phyloP scores from a whole-genome alignment of 495 filamentous ascomycete species.

The Aspergillus wentii region DNA sequence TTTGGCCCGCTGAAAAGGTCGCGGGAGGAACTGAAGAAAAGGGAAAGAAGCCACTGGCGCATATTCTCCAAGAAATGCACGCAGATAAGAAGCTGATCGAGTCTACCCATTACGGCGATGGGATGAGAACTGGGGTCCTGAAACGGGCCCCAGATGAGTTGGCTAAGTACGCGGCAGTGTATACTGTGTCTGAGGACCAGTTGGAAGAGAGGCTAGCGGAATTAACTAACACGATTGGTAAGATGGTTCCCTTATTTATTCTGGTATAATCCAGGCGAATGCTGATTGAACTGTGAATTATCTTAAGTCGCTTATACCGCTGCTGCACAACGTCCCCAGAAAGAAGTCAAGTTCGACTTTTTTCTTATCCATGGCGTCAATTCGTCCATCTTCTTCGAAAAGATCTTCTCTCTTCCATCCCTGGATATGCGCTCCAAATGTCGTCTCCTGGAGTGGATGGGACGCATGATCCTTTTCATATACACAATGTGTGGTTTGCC shows the following conservation, averaged over 20 bases:
- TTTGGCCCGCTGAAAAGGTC: constrained; percentile 50
- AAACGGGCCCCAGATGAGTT: constrained; percentile 57
- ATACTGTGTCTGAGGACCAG: constrained; percentile 52
- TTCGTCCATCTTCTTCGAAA: constrained; percentile 56
- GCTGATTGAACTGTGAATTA: too few relatives aligned
- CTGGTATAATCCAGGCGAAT: too few relatives aligned
- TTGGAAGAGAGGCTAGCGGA: constrained; percentile 66
- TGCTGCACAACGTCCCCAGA: constrained; percentile 56
- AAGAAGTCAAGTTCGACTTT: constrained; percentile 73
- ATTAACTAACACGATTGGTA: constrained; percentile 64
- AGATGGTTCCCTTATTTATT: too few relatives aligned
- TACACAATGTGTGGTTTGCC: constrained; percentile 59
- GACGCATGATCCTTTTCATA: constrained; percentile 60
- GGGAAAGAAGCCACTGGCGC: constrained; percentile 44
- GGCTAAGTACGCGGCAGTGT: constrained; percentile 54
- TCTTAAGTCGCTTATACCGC: constrained; percentile 53
- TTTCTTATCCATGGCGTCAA: constrained; percentile 71
- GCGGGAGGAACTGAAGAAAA: constrained; percentile 26
- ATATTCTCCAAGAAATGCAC: constrained; percentile 55
- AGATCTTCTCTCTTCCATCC: constrained; percentile 37
- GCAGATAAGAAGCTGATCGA: constrained; percentile 48
- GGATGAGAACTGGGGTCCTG: constrained; percentile 60
- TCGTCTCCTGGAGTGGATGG: constrained; percentile 72
- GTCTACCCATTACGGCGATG: constrained; percentile 47
- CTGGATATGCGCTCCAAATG: constrained; percentile 42